Evolutionary conservation across 345 rosid genomes (phyloP), one percentile per base, ranked within the genome.

Genomic region (Lepidium didymum): DNA sequence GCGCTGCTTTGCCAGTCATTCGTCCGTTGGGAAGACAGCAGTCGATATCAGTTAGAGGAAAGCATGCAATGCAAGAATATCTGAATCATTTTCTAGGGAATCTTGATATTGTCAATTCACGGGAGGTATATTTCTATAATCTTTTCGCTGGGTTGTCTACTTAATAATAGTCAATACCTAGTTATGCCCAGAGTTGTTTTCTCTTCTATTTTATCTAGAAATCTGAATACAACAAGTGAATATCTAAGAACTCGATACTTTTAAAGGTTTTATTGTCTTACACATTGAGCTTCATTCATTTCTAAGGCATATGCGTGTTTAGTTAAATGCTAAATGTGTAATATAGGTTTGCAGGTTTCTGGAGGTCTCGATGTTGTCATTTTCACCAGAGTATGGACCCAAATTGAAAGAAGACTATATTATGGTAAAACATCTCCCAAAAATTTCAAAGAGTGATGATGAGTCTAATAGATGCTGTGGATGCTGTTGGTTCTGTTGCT

Each of bases 291-390:
- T 47, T 75, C 51, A 34, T 60, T 72, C 25, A 34, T 68, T 47
- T 21, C 64, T 29, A 49, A 23, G 45, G 55, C 23, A 42, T 50
- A 45, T 40, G 56, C 60, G 53, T 70, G 38, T 44, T 47, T 67
- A 34, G 75, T 78, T 85, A 19, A 43, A 62, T 68, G 65, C 78
- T 63, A 52, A 71, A 62, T 61, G 74, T 42, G 43, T 63, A 69
- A 31, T 77, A 68, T 69, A 95, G 99, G 99, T 95, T 63, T 95
- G 99, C 90, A 91, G 84, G 82, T 95, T 95, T 78, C 77, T 95
- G 87, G 98, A 95, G 85, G 99, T 89, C 64, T 95, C 99, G 49
- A 89, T 81, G 74, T 68, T 95, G 86, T 95, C 98, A 62, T 91
- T 95, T 76, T 81, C 83, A 70, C 90, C 91, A 10, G 97, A 95